A percentile compares a stretch with the other conserved stretches of the same genome.
Evolutionary conservation across 2,329 filamentous ascomycete species (phyloP).

Genomic region (Verticillium longisporum): DNA sequence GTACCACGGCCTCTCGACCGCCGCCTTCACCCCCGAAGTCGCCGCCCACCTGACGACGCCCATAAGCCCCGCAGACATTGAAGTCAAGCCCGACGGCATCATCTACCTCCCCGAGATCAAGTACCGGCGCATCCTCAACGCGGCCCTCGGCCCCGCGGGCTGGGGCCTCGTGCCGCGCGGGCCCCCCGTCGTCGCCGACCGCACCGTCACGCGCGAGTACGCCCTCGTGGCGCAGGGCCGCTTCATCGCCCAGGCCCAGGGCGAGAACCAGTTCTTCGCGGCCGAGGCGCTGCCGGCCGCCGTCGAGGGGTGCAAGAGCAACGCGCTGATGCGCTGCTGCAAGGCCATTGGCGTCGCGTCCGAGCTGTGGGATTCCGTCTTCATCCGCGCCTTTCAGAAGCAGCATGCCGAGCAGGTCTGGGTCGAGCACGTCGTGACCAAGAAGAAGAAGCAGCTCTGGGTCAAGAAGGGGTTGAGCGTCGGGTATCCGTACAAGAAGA

Average conservation of each 20-base stretch:
- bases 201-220: conserved; percentile 82
- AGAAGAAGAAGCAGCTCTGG: conserved; percentile 87
- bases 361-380: conserved; percentile 94
- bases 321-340: conserved; percentile 95
- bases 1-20: conserved; percentile 69
- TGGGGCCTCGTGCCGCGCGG: conserved; percentile 91
- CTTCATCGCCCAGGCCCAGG: conserved; percentile 84
- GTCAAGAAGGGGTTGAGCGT: conserved; percentile 76
- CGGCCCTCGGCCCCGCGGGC: conserved; percentile 87
- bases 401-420: conserved; percentile 71
- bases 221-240: conserved; percentile 85
- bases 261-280: conserved; percentile 90
- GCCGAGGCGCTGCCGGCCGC: conserved; percentile 88
- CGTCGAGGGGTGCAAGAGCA: conserved; percentile 95
- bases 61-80: conserved; percentile 68
- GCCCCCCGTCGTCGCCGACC: conserved; percentile 77
- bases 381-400: conserved; percentile 76
- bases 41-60: conserved; percentile 61
- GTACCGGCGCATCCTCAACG: conserved; percentile 84
- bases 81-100: conserved; percentile 96
- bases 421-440: conserved; percentile 80
- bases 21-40: conserved; percentile 65
- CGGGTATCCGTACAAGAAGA: conserved; percentile 49
- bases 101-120: conserved; percentile 97
- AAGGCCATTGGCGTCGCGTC: conserved; percentile 94